Base-by-base conservation (phyloP, 148 eudicot species). In the Limonium bicolor region DNA sequence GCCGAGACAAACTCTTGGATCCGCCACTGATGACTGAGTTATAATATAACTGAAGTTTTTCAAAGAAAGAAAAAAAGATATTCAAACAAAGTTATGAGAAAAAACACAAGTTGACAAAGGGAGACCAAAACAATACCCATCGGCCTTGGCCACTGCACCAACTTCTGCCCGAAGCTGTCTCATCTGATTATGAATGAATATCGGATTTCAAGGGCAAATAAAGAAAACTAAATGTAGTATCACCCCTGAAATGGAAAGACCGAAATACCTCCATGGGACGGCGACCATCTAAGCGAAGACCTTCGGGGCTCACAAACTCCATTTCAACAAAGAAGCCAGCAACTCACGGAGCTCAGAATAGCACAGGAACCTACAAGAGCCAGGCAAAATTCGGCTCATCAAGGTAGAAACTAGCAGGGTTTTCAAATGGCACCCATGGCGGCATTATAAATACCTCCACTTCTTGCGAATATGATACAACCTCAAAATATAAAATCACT, bases 291-390 rank as follows among this genome's bases (percentile, higher is more conserved):
- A 76, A 46, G 13, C 96, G 82, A 42, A 86, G 74, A 21, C 96
- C 96, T 70, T 88, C 90, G 6, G 96, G 96, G 65, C 71, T 83
- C 10, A 88, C 74, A 35, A 46, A 79, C 73, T 88, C 96, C 96
- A 88, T 88, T 10, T 4, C 44, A n/a, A n/a, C n/a, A n/a, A n/a
- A n/a, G n/a, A n/a, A n/a, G n/a, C n/a, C n/a, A n/a, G n/a, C n/a
- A n/a, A n/a, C n/a, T n/a, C n/a, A n/a, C n/a, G n/a, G n/a, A n/a
- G n/a, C n/a, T n/a, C n/a, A n/a, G n/a, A n/a, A n/a, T n/a, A n/a
- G n/a, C n/a, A n/a, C n/a, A n/a, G n/a, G n/a, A n/a, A n/a, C n/a
- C n/a, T n/a, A n/a, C n/a, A n/a, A n/a, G n/a, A n/a, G n/a, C n/a
- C n/a, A n/a, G n/a, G n/a, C n/a, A n/a, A n/a, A n/a, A n/a, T n/a